These are phyloP conservation scores for Chaetomiaceae sp. DNA, from an alignment of 2,329 filamentous ascomycete genomes.

Conservation along the genomic window DNA sequence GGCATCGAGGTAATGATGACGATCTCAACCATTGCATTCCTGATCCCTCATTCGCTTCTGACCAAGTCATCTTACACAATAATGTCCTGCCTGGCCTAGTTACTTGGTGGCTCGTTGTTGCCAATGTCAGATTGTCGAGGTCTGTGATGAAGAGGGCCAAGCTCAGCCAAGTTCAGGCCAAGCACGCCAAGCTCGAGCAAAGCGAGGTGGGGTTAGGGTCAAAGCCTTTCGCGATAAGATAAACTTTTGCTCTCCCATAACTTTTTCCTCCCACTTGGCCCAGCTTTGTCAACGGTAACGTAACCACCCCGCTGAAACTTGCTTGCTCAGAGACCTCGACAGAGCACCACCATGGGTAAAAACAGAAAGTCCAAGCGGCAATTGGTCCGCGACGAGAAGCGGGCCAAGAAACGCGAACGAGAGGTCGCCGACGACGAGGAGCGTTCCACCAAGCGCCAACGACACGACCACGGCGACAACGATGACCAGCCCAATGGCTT, in stretches of 20 bases:
- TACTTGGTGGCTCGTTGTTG: too few species aligned
- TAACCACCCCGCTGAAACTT: not conserved
- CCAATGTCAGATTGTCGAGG: too few species aligned
- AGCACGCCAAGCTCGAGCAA: too few species aligned
- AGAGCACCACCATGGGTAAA: conserved; percentile 28
- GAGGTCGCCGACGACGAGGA: conserved; percentile 26
- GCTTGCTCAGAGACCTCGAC: not conserved
- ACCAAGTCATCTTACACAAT: too few species aligned
- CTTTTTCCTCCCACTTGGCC: too few species aligned
- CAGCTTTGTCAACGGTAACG: too few species aligned
- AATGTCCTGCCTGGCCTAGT: too few species aligned
- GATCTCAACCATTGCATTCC: too few species aligned
- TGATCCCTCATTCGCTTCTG: too few species aligned
- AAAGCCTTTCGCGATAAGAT: conserved; percentile 11
- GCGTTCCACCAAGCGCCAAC: conserved; percentile 25
- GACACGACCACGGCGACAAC: conserved; percentile 12
- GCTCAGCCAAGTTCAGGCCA: too few species aligned
- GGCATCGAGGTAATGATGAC: too few species aligned
- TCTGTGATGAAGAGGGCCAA: too few species aligned
- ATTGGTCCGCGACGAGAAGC: conserved; percentile 33
- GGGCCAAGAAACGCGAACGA: conserved; percentile 30
- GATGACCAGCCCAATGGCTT: conserved; percentile 1
- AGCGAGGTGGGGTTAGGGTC: conserved; percentile 1
- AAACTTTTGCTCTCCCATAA: conserved; percentile 6
- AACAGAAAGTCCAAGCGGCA: conserved; percentile 33